phyloP scores from a whole-genome alignment of 1,139 yeast species.

The Yamadazyma triangularis region DNA sequence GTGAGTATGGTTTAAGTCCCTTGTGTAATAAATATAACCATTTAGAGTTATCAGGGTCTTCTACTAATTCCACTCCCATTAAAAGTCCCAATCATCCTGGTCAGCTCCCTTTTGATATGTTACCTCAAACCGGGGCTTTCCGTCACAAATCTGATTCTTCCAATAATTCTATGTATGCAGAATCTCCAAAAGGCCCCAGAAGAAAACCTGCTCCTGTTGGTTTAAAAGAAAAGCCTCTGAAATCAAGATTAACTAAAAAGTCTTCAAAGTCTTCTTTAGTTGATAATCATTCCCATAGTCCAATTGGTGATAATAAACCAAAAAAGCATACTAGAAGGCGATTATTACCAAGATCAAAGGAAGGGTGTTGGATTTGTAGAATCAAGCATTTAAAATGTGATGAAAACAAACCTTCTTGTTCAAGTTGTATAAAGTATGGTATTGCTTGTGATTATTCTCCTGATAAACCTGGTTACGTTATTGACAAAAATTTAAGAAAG shows the following conservation, averaged over 20 bases:
- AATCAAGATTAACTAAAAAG: background rate
- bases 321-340: conserved; percentile 41
- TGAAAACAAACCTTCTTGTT: conserved; percentile 36
- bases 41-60: conserved; percentile 4
- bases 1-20: conserved; percentile 9
- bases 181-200: too few species aligned
- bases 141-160: background rate
- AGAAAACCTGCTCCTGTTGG: background rate
- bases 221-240: background rate
- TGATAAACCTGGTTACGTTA: conserved; percentile 38
- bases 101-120: background rate
- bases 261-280: background rate
- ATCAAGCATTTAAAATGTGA: conserved; percentile 48
- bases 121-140: background rate
- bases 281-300: conserved; percentile 12
- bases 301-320: conserved; percentile 17
- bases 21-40: conserved; percentile 17
- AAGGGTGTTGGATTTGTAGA: conserved; percentile 50
- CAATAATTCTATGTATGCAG: background rate
- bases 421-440: conserved; percentile 39
- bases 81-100: conserved; percentile 1
- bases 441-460: conserved; percentile 42
- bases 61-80: conserved; percentile 12
- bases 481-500: conserved; percentile 31
- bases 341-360: conserved; percentile 38